A percentile compares a stretch with the other conserved stretches of the same genome.
Evolutionary conservation across 2,329 filamentous ascomycete species (phyloP).

Genomic region (Sporothrix phasma): DNA sequence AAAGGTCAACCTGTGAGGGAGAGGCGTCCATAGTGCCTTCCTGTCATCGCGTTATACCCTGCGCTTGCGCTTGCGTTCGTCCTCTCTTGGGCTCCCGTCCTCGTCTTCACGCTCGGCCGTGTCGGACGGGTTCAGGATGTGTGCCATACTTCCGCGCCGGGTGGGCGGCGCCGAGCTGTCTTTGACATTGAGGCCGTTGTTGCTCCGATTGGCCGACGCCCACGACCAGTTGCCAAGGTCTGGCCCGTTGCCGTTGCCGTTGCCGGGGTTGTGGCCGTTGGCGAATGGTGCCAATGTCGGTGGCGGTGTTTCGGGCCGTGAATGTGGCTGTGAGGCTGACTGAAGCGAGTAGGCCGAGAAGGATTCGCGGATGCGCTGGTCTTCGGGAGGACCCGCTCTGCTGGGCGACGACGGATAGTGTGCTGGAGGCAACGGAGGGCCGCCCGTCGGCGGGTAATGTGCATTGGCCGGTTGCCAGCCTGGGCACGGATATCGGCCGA

Average conservation of each 20-base stretch:
- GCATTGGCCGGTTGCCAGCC: constrained; percentile 58
- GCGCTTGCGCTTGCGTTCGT: constrained; percentile 53
- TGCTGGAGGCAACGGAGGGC: constrained; percentile 31
- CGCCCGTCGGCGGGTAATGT: constrained; percentile 56
- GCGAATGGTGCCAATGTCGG: constrained; percentile 40
- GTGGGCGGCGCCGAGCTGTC: constrained; percentile 49
- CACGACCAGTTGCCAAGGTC: constrained; percentile 47
- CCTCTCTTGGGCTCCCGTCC: constrained; percentile 44
- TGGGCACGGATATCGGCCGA: constrained; percentile 90
- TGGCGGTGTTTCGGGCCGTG: constrained; percentile 45
- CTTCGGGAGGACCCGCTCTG: constrained; percentile 35
- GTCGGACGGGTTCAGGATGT: constrained; percentile 52
- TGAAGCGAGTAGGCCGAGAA: constrained; percentile 46
- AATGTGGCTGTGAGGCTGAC: constrained; percentile 36
- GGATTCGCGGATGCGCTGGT: constrained; percentile 47
- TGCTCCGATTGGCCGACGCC: constrained; percentile 37
- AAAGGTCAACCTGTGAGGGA: too few species aligned
- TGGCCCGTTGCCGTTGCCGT: constrained; percentile 18
- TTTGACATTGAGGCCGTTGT: constrained; percentile 39
- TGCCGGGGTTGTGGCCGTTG: constrained; percentile 26
- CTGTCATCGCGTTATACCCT: constrained; percentile 31
- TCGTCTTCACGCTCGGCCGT: constrained; percentile 46
- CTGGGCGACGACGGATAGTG: constrained; percentile 48
- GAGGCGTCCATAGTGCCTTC: too few species aligned
- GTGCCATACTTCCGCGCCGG: constrained; percentile 50